Evolutionary conservation across 2,329 filamentous ascomycete species (phyloP).

Genomic region (Botrytis byssoidea): DNA sequence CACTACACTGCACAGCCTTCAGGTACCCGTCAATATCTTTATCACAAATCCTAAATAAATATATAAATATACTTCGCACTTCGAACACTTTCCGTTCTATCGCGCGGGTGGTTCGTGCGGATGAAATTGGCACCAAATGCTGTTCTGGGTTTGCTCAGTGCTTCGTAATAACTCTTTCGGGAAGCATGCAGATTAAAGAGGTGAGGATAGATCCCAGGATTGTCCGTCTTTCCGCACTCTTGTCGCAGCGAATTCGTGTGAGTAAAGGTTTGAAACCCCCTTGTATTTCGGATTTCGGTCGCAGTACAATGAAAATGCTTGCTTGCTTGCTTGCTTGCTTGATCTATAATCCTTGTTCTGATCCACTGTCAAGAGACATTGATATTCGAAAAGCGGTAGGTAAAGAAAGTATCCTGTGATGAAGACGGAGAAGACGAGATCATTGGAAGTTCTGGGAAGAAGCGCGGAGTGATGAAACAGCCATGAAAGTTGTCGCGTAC

Average conservation of each 20-base stretch:
- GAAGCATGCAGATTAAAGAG: neutral
- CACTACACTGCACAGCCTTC: conserved; percentile 29
- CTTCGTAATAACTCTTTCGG: conserved; percentile 4
- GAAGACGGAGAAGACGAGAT: neutral
- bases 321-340: neutral
- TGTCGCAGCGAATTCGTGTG: neutral
- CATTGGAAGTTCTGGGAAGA: neutral
- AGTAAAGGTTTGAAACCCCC: neutral
- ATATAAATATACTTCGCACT: conserved; percentile 22
- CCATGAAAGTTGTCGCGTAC: conserved; percentile 6
- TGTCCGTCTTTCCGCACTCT: neutral
- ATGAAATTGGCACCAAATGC: conserved; percentile 2
- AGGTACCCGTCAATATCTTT: conserved; percentile 24
- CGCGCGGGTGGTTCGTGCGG: conserved; percentile 27
- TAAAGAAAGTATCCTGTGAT: neutral
- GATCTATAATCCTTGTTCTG: conserved; percentile 15
- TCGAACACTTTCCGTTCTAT: conserved; percentile 18
- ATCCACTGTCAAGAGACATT: conserved; percentile 11
- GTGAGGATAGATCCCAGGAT: neutral
- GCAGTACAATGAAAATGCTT: neutral
- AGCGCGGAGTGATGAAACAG: conserved; percentile 14
- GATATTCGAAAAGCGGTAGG: neutral
- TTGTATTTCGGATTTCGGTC: conserved; percentile 1
- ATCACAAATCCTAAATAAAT: conserved; percentile 28
- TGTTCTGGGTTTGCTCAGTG: conserved; percentile 7